Conservation (phyloP, 2,329 filamentous ascomycete genomes). For the Hypomyces rosellus region DNA sequence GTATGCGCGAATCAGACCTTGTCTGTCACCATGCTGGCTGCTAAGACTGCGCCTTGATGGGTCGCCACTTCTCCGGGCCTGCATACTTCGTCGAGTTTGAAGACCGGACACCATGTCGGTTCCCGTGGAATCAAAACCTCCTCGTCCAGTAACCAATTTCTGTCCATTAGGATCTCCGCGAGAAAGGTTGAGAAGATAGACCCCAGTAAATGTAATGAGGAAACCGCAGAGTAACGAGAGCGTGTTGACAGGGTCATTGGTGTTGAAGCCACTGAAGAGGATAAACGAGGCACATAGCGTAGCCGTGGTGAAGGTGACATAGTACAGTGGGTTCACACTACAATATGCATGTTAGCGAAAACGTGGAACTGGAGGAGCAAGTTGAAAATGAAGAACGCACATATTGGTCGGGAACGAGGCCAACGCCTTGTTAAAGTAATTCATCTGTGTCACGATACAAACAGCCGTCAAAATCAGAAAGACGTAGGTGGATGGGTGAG, state of each 20-base stretch:
- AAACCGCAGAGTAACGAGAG: slow-evolving; percentile 90
- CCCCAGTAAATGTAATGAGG: slow-evolving; percentile 88
- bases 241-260: slow-evolving; percentile 83
- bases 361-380: not conserved
- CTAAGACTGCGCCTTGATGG: slow-evolving; percentile 59
- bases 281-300: slow-evolving; percentile 94
- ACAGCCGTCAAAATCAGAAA: slow-evolving; percentile 90
- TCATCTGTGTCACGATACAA: slow-evolving; percentile 98
- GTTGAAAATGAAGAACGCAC: slow-evolving; percentile 46
- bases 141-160: slow-evolving; percentile 53
- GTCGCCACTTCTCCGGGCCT: slow-evolving; percentile 68
- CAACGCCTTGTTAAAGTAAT: slow-evolving; percentile 98
- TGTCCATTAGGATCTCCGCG: slow-evolving; percentile 81
- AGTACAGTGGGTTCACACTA: slow-evolving; percentile 93
- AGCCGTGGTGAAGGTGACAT: slow-evolving; percentile 93
- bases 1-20: slow-evolving; percentile 81
- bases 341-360: slow-evolving; percentile 11
- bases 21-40: slow-evolving; percentile 62
- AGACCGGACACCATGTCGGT: slow-evolving; percentile 87
- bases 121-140: slow-evolving; percentile 70
- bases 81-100: slow-evolving; percentile 90
- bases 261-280: slow-evolving; percentile 94
- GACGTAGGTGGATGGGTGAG: slow-evolving; percentile 90
- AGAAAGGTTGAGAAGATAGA: slow-evolving; percentile 94
- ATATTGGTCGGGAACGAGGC: slow-evolving; percentile 97